Evolutionary conservation across 495 filamentous ascomycete genomes (phyloP).

Genomic region (Paragyromitra xinjiangensis): DNA sequence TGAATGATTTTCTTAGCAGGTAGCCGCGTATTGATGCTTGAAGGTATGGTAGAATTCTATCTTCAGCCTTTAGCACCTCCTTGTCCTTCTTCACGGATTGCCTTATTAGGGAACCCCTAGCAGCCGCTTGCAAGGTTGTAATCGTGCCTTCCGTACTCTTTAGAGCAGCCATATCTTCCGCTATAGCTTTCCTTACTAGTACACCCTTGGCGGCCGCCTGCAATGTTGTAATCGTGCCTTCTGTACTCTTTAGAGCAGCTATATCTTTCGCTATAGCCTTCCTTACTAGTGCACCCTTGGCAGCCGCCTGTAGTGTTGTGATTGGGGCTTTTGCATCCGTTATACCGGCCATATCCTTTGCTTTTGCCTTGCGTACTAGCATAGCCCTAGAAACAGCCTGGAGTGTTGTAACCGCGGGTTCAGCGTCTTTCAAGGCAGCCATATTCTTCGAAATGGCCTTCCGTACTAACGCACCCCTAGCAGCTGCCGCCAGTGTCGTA

Average conservation of each 20-base stretch:
- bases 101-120: conserved; percentile 64
- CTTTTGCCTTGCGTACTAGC: conserved; percentile 59
- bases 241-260: conserved; percentile 29
- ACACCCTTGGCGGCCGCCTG: conserved; percentile 52
- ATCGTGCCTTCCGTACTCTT: conserved; percentile 40
- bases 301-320: conserved; percentile 53
- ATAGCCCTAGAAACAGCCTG: conserved; percentile 59
- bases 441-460: conserved; percentile 58
- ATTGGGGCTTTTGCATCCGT: conserved; percentile 51
- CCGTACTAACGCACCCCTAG: conserved; percentile 62
- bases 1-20: conserved; percentile 60
- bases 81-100: conserved; percentile 59
- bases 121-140: conserved; percentile 63
- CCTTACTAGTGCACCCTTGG: conserved; percentile 61
- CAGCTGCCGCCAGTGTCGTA: conserved; percentile 56
- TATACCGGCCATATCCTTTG: conserved; percentile 50
- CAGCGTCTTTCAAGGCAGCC: conserved; percentile 53
- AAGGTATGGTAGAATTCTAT: conserved; percentile 50
- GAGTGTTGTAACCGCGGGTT: conserved; percentile 37
- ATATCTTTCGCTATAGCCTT: conserved; percentile 59
- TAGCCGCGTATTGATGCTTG: conserved; percentile 67
- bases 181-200: conserved; percentile 59
- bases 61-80: conserved; percentile 53
- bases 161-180: conserved; percentile 55
- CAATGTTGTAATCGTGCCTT: conserved; percentile 38